phyloP scores from a whole-genome alignment of 192 early-diverging fungal species.

The Linnemannia elongata region DNA sequence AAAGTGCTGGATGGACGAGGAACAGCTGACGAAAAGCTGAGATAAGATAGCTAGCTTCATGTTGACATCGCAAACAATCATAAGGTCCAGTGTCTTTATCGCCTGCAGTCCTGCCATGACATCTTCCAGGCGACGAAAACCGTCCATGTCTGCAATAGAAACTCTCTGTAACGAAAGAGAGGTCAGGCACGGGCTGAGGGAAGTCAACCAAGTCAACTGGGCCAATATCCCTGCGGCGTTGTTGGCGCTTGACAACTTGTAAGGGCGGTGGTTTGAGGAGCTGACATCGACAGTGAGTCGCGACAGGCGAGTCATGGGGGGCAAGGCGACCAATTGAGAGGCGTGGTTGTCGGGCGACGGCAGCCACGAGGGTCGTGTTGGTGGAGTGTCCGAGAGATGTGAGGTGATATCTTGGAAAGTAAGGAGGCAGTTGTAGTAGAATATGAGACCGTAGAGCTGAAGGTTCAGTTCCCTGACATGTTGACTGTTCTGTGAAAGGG shows the following conservation, averaged over 20 bases:
- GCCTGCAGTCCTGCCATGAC: neutral
- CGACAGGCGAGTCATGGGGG: neutral
- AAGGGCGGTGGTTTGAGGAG: neutral
- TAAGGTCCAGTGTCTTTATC: neutral
- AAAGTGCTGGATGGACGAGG: neutral
- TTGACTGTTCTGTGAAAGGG: too few relatives aligned
- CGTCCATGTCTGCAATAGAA: too few relatives aligned
- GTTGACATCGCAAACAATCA: neutral
- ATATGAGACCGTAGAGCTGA: neutral
- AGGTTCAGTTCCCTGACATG: neutral
- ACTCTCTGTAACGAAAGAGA: too few relatives aligned
- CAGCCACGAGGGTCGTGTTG: neutral
- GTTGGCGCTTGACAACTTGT: neutral
- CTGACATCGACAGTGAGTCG: neutral
- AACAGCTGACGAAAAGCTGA: neutral
- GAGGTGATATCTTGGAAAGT: too few relatives aligned
- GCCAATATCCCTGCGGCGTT: too few relatives aligned
- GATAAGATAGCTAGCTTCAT: neutral
- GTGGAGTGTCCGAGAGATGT: neutral
- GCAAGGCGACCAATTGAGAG: neutral
- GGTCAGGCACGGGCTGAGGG: too few relatives aligned
- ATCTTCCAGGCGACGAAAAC: too few relatives aligned
- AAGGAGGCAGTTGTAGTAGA: neutral
- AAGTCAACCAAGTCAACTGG: too few relatives aligned
- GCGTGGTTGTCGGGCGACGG: neutral